phyloP scores from a whole-genome alignment of 371 early-diverging fungal genomes.

The Fennellomyces sp. region DNA sequence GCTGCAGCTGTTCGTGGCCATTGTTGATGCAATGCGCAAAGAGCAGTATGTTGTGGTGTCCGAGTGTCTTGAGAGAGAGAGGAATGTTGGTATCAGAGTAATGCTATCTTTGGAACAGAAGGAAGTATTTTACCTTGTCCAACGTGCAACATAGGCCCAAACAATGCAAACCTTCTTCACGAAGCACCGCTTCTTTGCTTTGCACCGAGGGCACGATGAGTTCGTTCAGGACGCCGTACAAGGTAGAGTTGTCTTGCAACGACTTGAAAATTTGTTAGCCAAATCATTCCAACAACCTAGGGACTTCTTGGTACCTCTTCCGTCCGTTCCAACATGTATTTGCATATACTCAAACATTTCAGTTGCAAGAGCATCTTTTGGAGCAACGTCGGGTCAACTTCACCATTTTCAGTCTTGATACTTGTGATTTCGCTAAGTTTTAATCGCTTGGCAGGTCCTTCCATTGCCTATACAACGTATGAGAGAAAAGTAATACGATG shows the following conservation, averaged over 20 bases:
- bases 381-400: slow-evolving; percentile 24
- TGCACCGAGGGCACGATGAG: slow-evolving; percentile 81
- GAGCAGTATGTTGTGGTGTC: slow-evolving; percentile 46
- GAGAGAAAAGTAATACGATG: neutral
- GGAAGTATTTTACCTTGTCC: slow-evolving; percentile 42
- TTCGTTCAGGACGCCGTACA: slow-evolving; percentile 81
- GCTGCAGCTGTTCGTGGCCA: slow-evolving; percentile 46
- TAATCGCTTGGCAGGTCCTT: slow-evolving; percentile 12
- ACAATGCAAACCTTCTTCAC: slow-evolving; percentile 81
- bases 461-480: neutral
- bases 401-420: slow-evolving; percentile 32
- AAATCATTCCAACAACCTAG: too few species aligned
- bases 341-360: slow-evolving; percentile 78
- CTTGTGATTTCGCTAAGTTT: slow-evolving; percentile 13
- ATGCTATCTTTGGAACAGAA: neutral
- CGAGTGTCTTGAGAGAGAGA: slow-evolving; percentile 32
- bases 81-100: neutral
- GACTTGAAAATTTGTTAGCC: slow-evolving; percentile 17
- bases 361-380: slow-evolving; percentile 58
- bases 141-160: slow-evolving; percentile 78
- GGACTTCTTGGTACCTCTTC: slow-evolving; percentile 51
- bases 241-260: slow-evolving; percentile 72
- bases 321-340: slow-evolving; percentile 73
- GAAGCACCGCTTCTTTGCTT: slow-evolving; percentile 66
- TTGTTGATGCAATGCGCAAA: slow-evolving; percentile 49